phyloP scores from a whole-genome alignment of 1,284 basidiomycete genomes.

The Cerrena zonata region DNA sequence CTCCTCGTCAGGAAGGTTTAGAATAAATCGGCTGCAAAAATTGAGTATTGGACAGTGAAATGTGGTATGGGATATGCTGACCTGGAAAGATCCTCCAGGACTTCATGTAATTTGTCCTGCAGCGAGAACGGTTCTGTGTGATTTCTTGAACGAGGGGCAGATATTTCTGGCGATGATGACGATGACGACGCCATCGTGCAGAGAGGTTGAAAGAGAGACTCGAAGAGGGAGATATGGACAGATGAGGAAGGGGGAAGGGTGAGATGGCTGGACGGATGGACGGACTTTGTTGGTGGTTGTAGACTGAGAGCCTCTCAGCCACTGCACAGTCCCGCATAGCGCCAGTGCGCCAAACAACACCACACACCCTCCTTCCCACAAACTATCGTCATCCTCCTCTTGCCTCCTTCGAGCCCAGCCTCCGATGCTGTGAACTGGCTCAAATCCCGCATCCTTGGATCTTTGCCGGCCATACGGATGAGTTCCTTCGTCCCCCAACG shows the following conservation, averaged over 20 bases:
- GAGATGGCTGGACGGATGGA: not conserved
- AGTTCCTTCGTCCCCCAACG: too few species aligned
- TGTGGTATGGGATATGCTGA: slow-evolving; percentile 24
- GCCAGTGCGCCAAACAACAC: not conserved
- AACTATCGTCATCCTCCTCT: too few species aligned
- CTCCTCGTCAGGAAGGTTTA: slow-evolving; percentile 94
- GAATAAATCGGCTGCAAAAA: slow-evolving; percentile 77
- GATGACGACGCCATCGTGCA: slow-evolving; percentile 48
- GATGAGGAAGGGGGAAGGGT: not conserved
- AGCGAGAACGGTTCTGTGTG: slow-evolving; percentile 38
- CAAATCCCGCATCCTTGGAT: too few species aligned
- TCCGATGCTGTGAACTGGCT: too few species aligned
- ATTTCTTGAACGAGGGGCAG: slow-evolving; percentile 42
- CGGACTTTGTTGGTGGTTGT: slow-evolving; percentile 2
- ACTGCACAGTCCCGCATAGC: not conserved
- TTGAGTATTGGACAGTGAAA: slow-evolving; percentile 7
- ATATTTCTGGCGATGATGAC: slow-evolving; percentile 70
- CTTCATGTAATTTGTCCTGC: slow-evolving; percentile 61
- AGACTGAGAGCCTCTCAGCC: not conserved
- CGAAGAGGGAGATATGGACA: slow-evolving; percentile 25
- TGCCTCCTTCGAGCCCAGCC: too few species aligned
- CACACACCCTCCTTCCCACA: not conserved
- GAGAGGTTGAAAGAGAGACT: slow-evolving; percentile 22
- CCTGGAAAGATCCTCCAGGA: slow-evolving; percentile 88
- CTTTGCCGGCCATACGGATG: too few species aligned